Evolutionary conservation across 148 eudicot genomes (phyloP).

Genomic region (Fagopyrum tataricum): DNA sequence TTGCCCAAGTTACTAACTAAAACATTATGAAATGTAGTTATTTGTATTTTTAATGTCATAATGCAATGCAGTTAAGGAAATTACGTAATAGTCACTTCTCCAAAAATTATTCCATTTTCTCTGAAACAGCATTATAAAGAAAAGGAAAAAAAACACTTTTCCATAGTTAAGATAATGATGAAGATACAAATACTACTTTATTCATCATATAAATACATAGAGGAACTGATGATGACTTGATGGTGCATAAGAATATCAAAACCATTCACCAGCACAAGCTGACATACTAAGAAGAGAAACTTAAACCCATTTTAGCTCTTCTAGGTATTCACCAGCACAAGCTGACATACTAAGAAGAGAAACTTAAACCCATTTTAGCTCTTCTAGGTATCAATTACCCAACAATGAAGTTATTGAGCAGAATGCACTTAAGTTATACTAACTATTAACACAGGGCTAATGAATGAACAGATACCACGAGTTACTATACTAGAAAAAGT

Average conservation of each 20-base stretch:
- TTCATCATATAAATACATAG: neutral
- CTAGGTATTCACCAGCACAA: neutral
- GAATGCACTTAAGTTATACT: neutral
- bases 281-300: neutral
- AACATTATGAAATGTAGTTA: neutral
- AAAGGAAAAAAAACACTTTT: neutral
- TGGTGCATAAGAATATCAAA: neutral
- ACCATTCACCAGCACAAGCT: neutral
- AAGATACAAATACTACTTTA: neutral
- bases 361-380: neutral
- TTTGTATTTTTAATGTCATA: neutral
- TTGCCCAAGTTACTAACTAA: neutral
- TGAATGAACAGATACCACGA: neutral
- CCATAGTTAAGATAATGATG: neutral
- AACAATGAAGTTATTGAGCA: neutral
- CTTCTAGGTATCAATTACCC: neutral
- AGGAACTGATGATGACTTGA: neutral
- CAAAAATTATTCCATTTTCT: neutral
- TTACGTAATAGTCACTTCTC: neutral
- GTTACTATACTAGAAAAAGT: neutral
- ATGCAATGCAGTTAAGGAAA: neutral
- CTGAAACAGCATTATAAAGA: neutral
- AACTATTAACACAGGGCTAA: neutral
- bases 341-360: neutral
- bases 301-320: neutral